Base-by-base conservation (phyloP, 1,139 yeast genomes). In the Yamadazyma diddensiae region DNA sequence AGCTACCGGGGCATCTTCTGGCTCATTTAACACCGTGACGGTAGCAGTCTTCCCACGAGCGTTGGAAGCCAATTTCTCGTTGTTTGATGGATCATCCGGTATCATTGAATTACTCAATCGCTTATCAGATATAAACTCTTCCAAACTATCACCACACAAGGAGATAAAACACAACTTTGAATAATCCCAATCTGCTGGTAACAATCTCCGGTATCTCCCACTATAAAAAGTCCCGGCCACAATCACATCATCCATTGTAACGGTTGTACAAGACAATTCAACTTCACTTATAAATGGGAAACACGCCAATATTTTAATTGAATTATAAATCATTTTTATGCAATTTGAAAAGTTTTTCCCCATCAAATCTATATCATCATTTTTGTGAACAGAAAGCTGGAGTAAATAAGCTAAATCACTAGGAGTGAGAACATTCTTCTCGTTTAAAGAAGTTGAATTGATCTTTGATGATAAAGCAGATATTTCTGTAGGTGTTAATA, bases 251-350 rank as follows among this genome's bases (percentile, higher is more conserved):
- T 49, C 49, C 5, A 56, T 19, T 0, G 56, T 49, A 13, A 65
- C 39, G 5, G 12, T n/a, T 6, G 31, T 35, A 14, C 37, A 35
- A 7, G 31, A 41, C 13, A 2, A 30, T 1, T 26, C 21, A 18
- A 39, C 33, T 16, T 51, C 55, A 14, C 45, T 46, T 2, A 59
- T 28, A 39, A 62, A 62, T 1, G 72, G 73, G 30, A 55, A 52
- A 3, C 40, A 33, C 0, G 70, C 69, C 15, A 64, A 24, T 1
- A 53, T 50, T 32, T 44, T 51, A 32, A 59, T 49, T 1, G 59
- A 46, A 4, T 53, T 46, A 32, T 54, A 53, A 3, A 64, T 30
- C 4, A 52, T 12, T 13, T 39, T 38, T 3, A 55, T 23, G 6
- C 42, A 42, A 12, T 29, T 13, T 9, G 26, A 22, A 24, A 47